Evolutionary conservation across 192 early-diverging fungal species (phyloP), one percentile per base, ranked within the genome.

Genomic region (Backusella luteola): DNA sequence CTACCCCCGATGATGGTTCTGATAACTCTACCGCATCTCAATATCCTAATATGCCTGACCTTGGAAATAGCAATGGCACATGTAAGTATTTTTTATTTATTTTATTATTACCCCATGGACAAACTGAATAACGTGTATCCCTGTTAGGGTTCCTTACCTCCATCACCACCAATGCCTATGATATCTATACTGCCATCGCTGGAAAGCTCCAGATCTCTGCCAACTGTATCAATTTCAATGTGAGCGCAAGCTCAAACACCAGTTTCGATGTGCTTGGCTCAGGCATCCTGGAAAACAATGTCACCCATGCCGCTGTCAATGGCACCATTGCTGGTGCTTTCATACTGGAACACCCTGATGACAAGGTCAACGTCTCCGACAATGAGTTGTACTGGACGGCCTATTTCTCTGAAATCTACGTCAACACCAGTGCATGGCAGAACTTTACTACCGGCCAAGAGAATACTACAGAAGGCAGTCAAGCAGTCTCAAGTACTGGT

Each of bases 41-140:
- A 17, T 35, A 68, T n/a, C 19, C 67, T 9, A 68, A 34, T 8
- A 70, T n/a, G n/a, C 11, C 29, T 32, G 69, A 71, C 23, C 6
- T 71, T 49, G 42, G 39, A 14, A 23, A 36, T 3, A 15, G 23
- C 12, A 32, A 46, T 49, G 69, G 69, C 42, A 32, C 39, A 19
- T 71, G 69, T 71, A 71, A 71, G 69, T 71, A 39, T 39, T 11
- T 39, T 8, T 38, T 8, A 7, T 38, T 38, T n/a, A n/a, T n/a
- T n/a, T 11, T 11, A 38, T 11, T 39, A 11, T 1, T 11, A 11
- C 38, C 9, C 38, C 29, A 29, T 29, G 29, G 2, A 35, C 17
- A 67, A n/a, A 0, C 14, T 19, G 1, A 67, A 9, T 6, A 39
- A 9, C 38, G 38, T 21, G 32, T 70, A 0, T 4, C 12, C 21